These are phyloP conservation scores for Phytophthora tubulina DNA, from an alignment of 352 stramenopile genomes.

Conservation along the genomic window DNA sequence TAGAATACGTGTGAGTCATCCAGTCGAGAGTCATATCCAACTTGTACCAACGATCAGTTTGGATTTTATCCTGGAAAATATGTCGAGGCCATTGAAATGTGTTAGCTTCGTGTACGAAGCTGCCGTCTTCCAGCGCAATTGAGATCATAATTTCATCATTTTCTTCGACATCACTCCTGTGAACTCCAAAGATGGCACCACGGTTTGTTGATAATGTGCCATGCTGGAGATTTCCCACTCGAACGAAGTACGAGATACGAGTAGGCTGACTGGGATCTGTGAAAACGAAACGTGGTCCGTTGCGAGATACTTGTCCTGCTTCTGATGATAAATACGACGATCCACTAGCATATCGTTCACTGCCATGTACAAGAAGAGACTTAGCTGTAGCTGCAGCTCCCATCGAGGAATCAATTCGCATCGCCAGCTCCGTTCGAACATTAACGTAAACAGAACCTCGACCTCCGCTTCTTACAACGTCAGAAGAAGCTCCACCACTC, in stretches of 20 bases:
- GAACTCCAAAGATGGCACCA: slow-evolving; percentile 73
- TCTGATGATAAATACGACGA: slow-evolving; percentile 36
- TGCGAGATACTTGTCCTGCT: slow-evolving; percentile 43
- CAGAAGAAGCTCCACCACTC: slow-evolving; percentile 72
- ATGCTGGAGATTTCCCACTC: slow-evolving; percentile 55
- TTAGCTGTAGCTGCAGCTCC: slow-evolving; percentile 77
- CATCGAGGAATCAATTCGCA: slow-evolving; percentile 69
- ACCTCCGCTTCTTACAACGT: slow-evolving; percentile 45
- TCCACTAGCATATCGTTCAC: slow-evolving; percentile 47
- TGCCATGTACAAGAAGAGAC: slow-evolving; percentile 70
- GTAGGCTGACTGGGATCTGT: slow-evolving; percentile 39
- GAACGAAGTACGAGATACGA: slow-evolving; percentile 85
- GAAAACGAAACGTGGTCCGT: slow-evolving; percentile 60
- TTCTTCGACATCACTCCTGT: slow-evolving; percentile 28
- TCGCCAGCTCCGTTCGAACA: slow-evolving; percentile 52
- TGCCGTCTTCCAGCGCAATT: slow-evolving; percentile 70
- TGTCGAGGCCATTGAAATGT: slow-evolving; percentile 61
- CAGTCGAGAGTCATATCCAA: slow-evolving; percentile 94
- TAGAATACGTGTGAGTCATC: slow-evolving; percentile 76
- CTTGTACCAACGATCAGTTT: slow-evolving; percentile 94
- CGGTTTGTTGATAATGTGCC: slow-evolving; percentile 59
- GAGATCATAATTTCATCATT: slow-evolving; percentile 73
- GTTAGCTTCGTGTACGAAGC: slow-evolving; percentile 82
- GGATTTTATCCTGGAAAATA: slow-evolving; percentile 60
- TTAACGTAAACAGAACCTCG: slow-evolving; percentile 56